phyloP scores from a whole-genome alignment of 176 grass and related monocot species.

The Phoenix dactylifera region DNA sequence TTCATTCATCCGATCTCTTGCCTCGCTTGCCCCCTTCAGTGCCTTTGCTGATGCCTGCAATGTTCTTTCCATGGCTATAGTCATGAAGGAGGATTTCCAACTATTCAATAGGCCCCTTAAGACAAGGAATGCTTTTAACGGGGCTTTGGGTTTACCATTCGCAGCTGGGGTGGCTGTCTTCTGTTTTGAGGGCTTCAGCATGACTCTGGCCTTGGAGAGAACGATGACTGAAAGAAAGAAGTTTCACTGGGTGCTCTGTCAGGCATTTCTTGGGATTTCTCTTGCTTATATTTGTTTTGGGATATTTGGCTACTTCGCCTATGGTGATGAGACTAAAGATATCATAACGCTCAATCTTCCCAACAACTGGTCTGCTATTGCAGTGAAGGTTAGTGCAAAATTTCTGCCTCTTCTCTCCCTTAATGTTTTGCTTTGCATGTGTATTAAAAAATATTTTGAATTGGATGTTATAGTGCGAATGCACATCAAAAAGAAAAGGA shows the following conservation, averaged over 20 bases:
- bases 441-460: no score
- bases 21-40: slow-evolving; percentile 75
- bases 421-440: no score
- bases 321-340: slow-evolving; percentile 73
- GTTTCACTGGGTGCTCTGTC: slow-evolving; percentile 62
- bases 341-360: slow-evolving; percentile 96
- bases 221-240: slow-evolving; percentile 78
- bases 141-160: slow-evolving; percentile 55
- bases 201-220: slow-evolving; percentile 76
- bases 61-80: slow-evolving; percentile 71
- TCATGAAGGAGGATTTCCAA: slow-evolving; percentile 71
- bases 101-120: slow-evolving; percentile 49
- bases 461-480: no score
- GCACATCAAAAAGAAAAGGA: no score
- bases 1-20: slow-evolving; percentile 68
- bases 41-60: slow-evolving; percentile 82
- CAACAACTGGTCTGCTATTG: slow-evolving; percentile 47
- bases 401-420: no score
- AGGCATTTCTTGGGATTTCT: slow-evolving; percentile 63
- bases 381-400: slow-evolving; percentile 65
- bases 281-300: slow-evolving; percentile 61
- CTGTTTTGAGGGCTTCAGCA: slow-evolving; percentile 92
- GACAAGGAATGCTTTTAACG: slow-evolving; percentile 65
- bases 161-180: slow-evolving; percentile 65
- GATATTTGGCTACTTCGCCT: slow-evolving; percentile 77